A percentile compares a stretch with the other conserved stretches of the same genome.
Conservation (phyloP, 495 filamentous ascomycete genomes). For the Tetracladium marchalianum region DNA sequence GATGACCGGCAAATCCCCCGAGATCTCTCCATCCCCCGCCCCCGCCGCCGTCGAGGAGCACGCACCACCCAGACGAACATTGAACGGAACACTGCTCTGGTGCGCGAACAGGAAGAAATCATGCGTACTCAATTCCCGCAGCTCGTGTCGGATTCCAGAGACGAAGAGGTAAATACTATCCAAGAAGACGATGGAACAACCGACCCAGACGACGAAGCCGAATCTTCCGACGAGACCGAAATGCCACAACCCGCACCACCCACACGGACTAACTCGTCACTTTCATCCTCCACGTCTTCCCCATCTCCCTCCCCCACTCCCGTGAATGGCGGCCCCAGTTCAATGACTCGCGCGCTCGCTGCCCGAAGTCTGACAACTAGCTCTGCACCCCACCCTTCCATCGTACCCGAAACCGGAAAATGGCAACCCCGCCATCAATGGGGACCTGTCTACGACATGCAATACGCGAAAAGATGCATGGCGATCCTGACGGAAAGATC, state of each 20-base stretch:
- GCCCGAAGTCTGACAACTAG: slow-evolving; percentile 6
- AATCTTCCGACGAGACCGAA: neutral
- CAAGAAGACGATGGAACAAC: neutral
- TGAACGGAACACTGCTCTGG: slow-evolving; percentile 3
- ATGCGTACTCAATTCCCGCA: slow-evolving; percentile 16
- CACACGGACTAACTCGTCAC: neutral
- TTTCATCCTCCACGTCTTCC: neutral
- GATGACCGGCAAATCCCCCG: slow-evolving; percentile 30
- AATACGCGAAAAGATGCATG: slow-evolving; percentile 45
- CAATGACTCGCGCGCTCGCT: slow-evolving; percentile 9
- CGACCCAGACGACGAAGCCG: neutral
- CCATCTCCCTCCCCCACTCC: neutral
- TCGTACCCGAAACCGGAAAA: slow-evolving; percentile 28
- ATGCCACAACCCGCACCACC: neutral
- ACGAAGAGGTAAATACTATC: neutral
- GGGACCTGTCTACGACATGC: slow-evolving; percentile 38
- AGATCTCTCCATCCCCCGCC: slow-evolving; percentile 14
- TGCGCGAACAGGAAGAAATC: slow-evolving; percentile 21
- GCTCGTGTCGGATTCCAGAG: slow-evolving; percentile 3
- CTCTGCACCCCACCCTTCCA: slow-evolving; percentile 5
- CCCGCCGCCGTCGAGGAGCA: slow-evolving; percentile 4
- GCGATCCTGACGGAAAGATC: slow-evolving; percentile 33
- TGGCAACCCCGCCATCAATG: slow-evolving; percentile 37
- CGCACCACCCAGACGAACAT: neutral
- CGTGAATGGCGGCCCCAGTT: neutral